phyloP scores from a whole-genome alignment of 2,329 filamentous ascomycete genomes.

The Phaeophleospora eucalypticola region DNA sequence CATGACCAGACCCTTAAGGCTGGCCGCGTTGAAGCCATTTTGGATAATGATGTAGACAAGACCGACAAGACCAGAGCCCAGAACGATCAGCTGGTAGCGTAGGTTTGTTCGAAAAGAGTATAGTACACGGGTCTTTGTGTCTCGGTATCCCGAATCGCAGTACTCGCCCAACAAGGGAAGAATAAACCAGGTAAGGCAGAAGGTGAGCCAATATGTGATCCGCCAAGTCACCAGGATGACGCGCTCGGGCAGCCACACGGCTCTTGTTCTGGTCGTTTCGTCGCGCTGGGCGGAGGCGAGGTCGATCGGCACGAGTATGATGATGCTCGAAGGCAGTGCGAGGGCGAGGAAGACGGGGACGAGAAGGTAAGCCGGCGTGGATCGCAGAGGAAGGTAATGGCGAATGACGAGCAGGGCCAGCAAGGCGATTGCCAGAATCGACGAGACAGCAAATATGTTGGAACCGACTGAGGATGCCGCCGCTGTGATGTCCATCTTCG shows the following conservation, averaged over 20 bases:
- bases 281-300: slow-evolving; percentile 69
- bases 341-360: slow-evolving; percentile 95
- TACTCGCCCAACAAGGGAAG: slow-evolving; percentile 92
- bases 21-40: slow-evolving; percentile 67
- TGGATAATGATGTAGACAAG: slow-evolving; percentile 79
- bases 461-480: slow-evolving; percentile 66
- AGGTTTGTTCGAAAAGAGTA: slow-evolving; percentile 86
- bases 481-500: slow-evolving; percentile 24
- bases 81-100: slow-evolving; percentile 77
- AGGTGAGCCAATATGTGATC: slow-evolving; percentile 96
- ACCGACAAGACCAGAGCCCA: slow-evolving; percentile 66
- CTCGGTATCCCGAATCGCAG: slow-evolving; percentile 86
- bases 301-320: slow-evolving; percentile 91
- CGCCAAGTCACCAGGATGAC: slow-evolving; percentile 85
- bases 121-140: slow-evolving; percentile 71
- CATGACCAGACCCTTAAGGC: slow-evolving; percentile 83
- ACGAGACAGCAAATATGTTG: slow-evolving; percentile 68
- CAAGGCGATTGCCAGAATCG: slow-evolving; percentile 69
- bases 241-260: slow-evolving; percentile 79
- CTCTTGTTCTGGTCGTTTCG: slow-evolving; percentile 48
- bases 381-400: slow-evolving; percentile 83
- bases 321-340: slow-evolving; percentile 83
- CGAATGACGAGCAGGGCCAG: slow-evolving; percentile 80
- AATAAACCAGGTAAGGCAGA: slow-evolving; percentile 92
- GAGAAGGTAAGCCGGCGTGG: slow-evolving; percentile 83